Base-by-base conservation (phyloP, 306 rosid species). In the Oxytropis ochrocephala region DNA sequence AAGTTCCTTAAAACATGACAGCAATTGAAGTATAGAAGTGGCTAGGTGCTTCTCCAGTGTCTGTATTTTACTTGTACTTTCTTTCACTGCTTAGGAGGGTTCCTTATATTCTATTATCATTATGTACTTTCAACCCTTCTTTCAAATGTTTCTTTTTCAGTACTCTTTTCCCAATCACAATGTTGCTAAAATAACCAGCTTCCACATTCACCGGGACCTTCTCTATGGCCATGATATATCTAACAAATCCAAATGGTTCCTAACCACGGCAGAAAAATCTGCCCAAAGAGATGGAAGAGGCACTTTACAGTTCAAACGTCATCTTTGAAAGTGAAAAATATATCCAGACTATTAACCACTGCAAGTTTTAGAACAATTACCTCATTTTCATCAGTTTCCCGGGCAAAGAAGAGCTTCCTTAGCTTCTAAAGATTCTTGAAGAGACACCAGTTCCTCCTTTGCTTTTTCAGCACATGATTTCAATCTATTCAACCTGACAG, bases 351-450 rank as follows among this genome's bases (percentile, higher is more conserved):
- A 62, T 49, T 65, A 48, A 65, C 14, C 7, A 4, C 6, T 10
- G 30, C 46, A 10, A 61, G 33, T 48, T 67, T 55, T 62, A 36
- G 69, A 44, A 61, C 63, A 57, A n/a, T 2, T 82, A 95, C 99
- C 97, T 95, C 96, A 82, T 76, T 91, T 81, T 95, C 99, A 70
- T 85, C 97, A 42, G 87, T 80, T 50, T 92, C 96, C 61, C 99
- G 85, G 5, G 80, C 79, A 81, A n/a, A 95, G 92, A 79, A 95
- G 95, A 81, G 95, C 99, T 62, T 91, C 95, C 85, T 91, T 95
- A n/a, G 97, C 96, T 77, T 91, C 97, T 67, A 95, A 57, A 73
- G 97, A 87, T 63, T 95, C 92, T 65, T 63, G 84, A 64, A 82
- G 74, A 18, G 95, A 87, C 69, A 81, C 58, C 55, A 78, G 95